Evolutionary conservation across 768 basidiomycete species (phyloP), one percentile per base, ranked within the genome.

Genomic region (Termitomyces sp.): DNA sequence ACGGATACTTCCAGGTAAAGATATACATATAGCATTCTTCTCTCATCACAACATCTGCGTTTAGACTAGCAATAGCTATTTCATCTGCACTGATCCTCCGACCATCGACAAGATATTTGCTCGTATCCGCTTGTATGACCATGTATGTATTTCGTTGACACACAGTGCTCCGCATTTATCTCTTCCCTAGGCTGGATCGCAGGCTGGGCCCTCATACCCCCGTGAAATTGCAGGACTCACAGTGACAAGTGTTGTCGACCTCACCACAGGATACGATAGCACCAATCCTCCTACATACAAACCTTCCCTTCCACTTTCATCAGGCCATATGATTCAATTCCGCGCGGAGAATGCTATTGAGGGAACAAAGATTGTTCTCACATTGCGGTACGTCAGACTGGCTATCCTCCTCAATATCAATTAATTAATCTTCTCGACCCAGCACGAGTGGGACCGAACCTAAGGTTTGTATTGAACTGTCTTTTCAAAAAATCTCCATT

Each of bases 381-480:
- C 93, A 0, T 79, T 82, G 36, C 76, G 90, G 89, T 88, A 68
- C 8, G 74, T 67, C 14, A 20, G 16, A 32, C 22, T 47, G 22
- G 5, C 18, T 13, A 14, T 48, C 45, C 32, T 33, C 26, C 30
- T 13, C 26, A 43, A 32, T 52, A 10, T 54, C 38, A 1, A 44
- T 38, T 53, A 3, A 62, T 33, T 38, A 44, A 14, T 54, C 52
- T 41, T 52, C 26, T 41, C 8, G 9, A 41, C n/a, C 11, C 14
- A 60, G 92, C 54, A 94, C 92, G 30, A 92, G 90, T 63, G 93
- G 93, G 20, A 95, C 93, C 14, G 92, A 94, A 64, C 92, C 92
- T 0, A 94, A 94, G 83, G 90, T 57, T 22, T 41, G 33, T n/a
- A 16, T 32, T 30, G 18, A 7, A 8, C 5, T 36, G 0, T 36